Conservation (phyloP, 257 asterid species). For the Thymus quinquecostatus region DNA sequence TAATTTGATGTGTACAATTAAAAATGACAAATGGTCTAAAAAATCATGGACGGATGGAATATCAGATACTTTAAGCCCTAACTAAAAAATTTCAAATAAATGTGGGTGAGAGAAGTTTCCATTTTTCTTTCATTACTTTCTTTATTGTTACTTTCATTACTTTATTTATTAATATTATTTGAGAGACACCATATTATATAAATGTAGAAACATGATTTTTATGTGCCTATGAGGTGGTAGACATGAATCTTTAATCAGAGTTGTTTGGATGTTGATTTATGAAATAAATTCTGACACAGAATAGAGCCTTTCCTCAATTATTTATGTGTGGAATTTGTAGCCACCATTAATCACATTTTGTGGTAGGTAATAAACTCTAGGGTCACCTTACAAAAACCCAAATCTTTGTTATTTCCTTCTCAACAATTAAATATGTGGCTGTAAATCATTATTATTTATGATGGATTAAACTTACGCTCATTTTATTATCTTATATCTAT, state of each 20-base stretch:
- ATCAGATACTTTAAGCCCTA: too few relatives aligned
- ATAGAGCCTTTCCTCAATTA: conserved; percentile 28
- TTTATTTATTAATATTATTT: not conserved
- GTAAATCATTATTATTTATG: not conserved
- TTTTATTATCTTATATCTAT: too few relatives aligned
- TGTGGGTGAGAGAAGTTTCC: too few relatives aligned
- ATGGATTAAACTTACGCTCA: too few relatives aligned
- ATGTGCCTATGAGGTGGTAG: conserved; percentile 30
- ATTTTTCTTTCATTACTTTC: too few relatives aligned
- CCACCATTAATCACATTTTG: conserved; percentile 35
- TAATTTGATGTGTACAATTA: too few relatives aligned
- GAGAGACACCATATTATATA: not conserved
- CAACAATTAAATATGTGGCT: conserved; percentile 15
- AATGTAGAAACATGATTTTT: conserved; percentile 12
- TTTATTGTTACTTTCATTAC: too few relatives aligned
- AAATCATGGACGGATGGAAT: too few relatives aligned
- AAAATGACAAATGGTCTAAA: too few relatives aligned
- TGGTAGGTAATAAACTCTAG: conserved; percentile 31
- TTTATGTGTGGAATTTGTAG: conserved; percentile 21
- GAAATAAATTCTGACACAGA: conserved; percentile 38
- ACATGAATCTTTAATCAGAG: conserved; percentile 33
- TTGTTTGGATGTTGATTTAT: conserved; percentile 49
- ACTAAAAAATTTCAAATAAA: too few relatives aligned
- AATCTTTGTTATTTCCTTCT: conserved; percentile 2
- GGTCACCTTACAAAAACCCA: conserved; percentile 11